phyloP scores from a whole-genome alignment of 306 rosid genomes.

The Herpetospermum pedunculosum region DNA sequence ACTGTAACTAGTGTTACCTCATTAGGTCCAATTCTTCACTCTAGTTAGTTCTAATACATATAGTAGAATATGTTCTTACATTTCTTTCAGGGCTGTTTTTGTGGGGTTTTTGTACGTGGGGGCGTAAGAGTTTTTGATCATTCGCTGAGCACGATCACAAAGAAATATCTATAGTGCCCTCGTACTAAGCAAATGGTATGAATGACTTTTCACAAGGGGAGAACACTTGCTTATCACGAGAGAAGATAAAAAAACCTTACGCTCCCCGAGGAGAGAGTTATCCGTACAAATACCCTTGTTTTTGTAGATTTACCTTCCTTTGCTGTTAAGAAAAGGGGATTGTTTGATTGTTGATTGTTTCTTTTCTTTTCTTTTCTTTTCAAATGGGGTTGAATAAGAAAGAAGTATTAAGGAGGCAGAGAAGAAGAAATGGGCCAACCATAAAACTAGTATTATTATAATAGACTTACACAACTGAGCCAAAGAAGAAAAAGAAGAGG shows the following conservation, averaged over 20 bases:
- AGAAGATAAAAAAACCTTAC: no score
- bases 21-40: neutral
- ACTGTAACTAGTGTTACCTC: neutral
- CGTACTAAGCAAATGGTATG: no score
- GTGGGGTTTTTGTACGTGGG: no score
- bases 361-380: conserved; percentile 26
- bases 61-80: neutral
- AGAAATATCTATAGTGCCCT: no score
- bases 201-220: no score
- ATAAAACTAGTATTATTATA: conserved; percentile 15
- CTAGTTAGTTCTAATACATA: neutral
- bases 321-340: conserved; percentile 48
- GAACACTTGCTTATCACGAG: no score
- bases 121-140: no score
- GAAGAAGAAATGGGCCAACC: conserved; percentile 16
- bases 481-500: conserved; percentile 17
- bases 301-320: no score
- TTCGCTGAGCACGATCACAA: no score
- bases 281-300: no score
- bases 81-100: conserved; percentile 15
- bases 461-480: conserved; percentile 19
- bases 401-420: neutral
- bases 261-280: no score
- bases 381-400: conserved; percentile 8
- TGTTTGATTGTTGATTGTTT: neutral